Base-by-base conservation (phyloP, 208 protist genomes). In the Porcisia deanei region DNA sequence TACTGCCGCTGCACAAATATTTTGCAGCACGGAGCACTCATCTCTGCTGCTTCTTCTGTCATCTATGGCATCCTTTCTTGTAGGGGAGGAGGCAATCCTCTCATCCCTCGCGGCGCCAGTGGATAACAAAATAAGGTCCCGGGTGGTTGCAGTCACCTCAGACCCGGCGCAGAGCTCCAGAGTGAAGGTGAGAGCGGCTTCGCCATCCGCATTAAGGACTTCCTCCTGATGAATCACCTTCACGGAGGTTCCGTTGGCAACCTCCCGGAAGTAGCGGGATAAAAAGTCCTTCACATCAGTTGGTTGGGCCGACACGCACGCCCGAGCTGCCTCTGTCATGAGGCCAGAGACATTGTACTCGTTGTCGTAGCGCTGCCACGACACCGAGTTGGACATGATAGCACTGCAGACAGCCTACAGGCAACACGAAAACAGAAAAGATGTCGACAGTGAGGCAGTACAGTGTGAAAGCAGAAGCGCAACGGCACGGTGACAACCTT, bases 341-440 rank as follows among this genome's bases (percentile, higher is more conserved):
- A 94, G 68, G 5, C 84, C 80, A 22, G 88, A 94, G 14, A 96
- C 76, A 39, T 87, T 76, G 80, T 87, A 80, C 78, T 93, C 79
- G 9, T 90, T 80, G 70, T 96, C 92, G 78, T 96, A 96, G 37
- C 75, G 59, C 77, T 88, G 86, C 90, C 92, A 96, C 39, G 92
- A 93, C 20, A 92, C 67, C 2, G 85, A 82, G 58, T 72, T 73
- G 0, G 77, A 61, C 77, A 83, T 79, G 9, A 1, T n/a, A 10
- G 2, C 10, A 20, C 7, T 37, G 63, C 41, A 67, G 18, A 52
- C 2, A n/a, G 37, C 22, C 41, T 1, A 34, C 2, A 67, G 41
- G 22, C 20, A 67, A 47, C 20, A 30, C 39, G 22, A 20, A n/a
- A 8, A 67, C 39, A 49, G 41, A 14, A 67, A 52, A 49, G n/a